These are phyloP conservation scores for Stellera chamaejasme DNA, from an alignment of 345 rosid species.

Conservation along the genomic window DNA sequence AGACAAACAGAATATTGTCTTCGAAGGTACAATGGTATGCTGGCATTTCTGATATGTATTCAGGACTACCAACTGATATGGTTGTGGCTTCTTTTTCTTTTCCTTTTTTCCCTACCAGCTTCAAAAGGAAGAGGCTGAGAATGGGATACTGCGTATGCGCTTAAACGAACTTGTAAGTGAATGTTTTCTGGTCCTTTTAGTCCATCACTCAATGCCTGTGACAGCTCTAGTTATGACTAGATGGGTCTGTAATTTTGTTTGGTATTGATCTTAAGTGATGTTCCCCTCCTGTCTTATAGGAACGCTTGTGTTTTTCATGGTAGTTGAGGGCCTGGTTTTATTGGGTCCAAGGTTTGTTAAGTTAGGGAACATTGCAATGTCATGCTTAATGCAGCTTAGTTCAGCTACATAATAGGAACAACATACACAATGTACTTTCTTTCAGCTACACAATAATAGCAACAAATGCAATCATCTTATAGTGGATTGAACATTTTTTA, in stretches of 20 bases:
- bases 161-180: conserved; percentile 58
- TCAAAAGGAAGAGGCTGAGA: conserved; percentile 53
- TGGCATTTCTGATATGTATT: background rate
- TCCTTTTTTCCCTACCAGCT: conserved; percentile 32
- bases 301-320: too few relatives aligned
- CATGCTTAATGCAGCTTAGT: too few relatives aligned
- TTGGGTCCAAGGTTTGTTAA: too few relatives aligned
- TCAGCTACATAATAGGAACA: too few relatives aligned
- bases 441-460: too few relatives aligned
- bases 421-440: too few relatives aligned
- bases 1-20: conserved; percentile 43
- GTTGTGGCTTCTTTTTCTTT: background rate
- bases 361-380: too few relatives aligned
- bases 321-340: too few relatives aligned
- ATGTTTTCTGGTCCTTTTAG: background rate
- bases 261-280: background rate
- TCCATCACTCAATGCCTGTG: background rate
- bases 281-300: background rate
- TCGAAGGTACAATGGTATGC: conserved; percentile 28
- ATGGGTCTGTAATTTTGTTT: background rate
- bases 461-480: too few relatives aligned
- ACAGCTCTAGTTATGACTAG: background rate
- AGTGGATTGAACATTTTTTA: too few relatives aligned
- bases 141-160: conserved; percentile 41
- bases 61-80: background rate